phyloP scores from a whole-genome alignment of 1,284 basidiomycete species.

The Microbotryum violaceum region DNA sequence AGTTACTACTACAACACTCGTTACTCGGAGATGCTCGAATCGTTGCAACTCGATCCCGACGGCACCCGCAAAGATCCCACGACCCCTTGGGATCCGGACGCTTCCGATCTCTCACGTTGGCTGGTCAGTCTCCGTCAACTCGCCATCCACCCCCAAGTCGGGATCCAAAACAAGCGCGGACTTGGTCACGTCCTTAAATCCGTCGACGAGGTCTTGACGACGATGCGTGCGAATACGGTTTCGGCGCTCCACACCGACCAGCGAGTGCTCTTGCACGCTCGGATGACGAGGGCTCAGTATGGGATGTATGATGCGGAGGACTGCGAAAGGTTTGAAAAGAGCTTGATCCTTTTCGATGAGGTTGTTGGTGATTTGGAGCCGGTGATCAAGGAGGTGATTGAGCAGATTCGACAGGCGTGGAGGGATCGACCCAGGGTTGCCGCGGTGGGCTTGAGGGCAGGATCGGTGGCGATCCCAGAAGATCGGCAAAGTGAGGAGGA shows the following conservation, averaged over 20 bases:
- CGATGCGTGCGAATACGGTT: conserved; percentile 26
- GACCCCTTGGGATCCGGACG: conserved; percentile 11
- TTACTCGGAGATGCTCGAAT: conserved; percentile 23
- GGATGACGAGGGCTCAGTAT: conserved; percentile 26
- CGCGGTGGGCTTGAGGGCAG: conserved; percentile 1
- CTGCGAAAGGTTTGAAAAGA: conserved; percentile 30
- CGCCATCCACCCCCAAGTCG: conserved; percentile 23
- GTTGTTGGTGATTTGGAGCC: conserved; percentile 16
- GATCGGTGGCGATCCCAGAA: too few species aligned
- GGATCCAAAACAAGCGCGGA: not conserved
- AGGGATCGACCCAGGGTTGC: not conserved
- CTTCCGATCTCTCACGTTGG: not conserved
- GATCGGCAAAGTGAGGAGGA: too few species aligned
- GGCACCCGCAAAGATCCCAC: conserved; percentile 1
- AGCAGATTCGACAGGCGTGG: conserved; percentile 13
- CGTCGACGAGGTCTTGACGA: conserved; percentile 29
- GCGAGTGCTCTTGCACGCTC: conserved; percentile 13
- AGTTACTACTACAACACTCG: conserved; percentile 26
- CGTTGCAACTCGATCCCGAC: conserved; percentile 24
- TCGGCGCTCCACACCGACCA: conserved; percentile 21
- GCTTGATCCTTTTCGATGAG: conserved; percentile 21
- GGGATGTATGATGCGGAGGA: conserved; percentile 31
- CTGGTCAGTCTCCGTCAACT: conserved; percentile 24
- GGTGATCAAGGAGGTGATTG: conserved; percentile 14
- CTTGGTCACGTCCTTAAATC: conserved; percentile 26